Evolutionary conservation across 2,329 filamentous ascomycete species (phyloP).

Genomic region (Penicillium sp.): DNA sequence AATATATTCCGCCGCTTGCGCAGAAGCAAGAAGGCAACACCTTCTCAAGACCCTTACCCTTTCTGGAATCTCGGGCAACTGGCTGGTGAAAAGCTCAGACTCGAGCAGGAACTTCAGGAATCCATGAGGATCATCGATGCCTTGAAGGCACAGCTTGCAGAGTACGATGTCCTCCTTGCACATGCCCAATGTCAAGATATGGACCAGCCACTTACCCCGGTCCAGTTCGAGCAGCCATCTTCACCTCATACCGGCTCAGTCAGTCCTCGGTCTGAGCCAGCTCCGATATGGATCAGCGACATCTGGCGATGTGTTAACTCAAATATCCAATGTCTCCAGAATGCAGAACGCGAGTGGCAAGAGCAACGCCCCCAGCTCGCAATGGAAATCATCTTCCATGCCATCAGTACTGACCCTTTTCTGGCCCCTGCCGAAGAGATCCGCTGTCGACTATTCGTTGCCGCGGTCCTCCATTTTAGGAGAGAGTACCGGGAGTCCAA

Average conservation of each 20-base stretch:
- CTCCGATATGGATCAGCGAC: slow-evolving; percentile 15
- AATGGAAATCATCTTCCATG: slow-evolving; percentile 6
- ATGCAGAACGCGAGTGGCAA: slow-evolving; percentile 17
- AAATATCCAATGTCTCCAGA: slow-evolving; percentile 7
- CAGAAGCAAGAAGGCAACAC: neutral
- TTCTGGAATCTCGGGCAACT: slow-evolving; percentile 1
- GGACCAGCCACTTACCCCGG: neutral
- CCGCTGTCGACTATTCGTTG: slow-evolving; percentile 15
- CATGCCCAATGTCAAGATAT: slow-evolving; percentile 8
- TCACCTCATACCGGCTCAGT: neutral
- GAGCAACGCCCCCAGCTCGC: slow-evolving; percentile 10
- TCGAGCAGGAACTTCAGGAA: slow-evolving; percentile 7
- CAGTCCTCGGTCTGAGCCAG: neutral
- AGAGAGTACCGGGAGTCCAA: slow-evolving; percentile 15
- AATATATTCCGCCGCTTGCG: neutral
- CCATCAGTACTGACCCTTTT: slow-evolving; percentile 7
- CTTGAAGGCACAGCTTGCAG: slow-evolving; percentile 8
- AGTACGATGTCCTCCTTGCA: slow-evolving; percentile 15
- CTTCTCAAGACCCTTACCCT: neutral
- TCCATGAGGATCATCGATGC: slow-evolving; percentile 8
- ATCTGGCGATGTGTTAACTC: slow-evolving; percentile 17
- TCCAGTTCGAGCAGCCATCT: neutral
- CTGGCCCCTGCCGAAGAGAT: slow-evolving; percentile 11
- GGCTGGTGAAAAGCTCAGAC: slow-evolving; percentile 1
- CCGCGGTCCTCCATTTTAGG: slow-evolving; percentile 12